Evolutionary conservation across 2,329 filamentous ascomycete genomes (phyloP), one percentile per base, ranked within the genome.

Genomic region (Fusarium pilosicola): DNA sequence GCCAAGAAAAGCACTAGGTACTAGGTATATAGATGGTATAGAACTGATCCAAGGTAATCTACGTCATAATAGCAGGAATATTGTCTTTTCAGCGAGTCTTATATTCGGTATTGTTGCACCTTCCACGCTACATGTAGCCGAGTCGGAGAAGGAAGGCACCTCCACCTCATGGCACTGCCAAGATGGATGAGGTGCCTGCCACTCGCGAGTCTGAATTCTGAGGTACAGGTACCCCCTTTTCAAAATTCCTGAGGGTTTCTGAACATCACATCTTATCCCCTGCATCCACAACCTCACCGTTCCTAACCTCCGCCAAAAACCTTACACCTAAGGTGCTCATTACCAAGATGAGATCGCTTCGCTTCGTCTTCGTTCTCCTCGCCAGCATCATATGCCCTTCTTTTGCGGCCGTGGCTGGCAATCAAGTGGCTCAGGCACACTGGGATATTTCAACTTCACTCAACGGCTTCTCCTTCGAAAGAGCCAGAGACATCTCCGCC

Each of bases 391-490:
- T 59, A 13, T 65, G 58, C 20, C 44, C 62, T 20, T 59, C 39
- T 6, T 18, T 68, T 7, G 34, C 71, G 11, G 69, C 57, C 10
- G 51, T 32, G 5, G 56, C 64, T 13, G 20, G 26, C 17, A 42
- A 20, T 18, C 56, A 62, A 3, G n/a, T 42, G 15, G 26, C 15
- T 6, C 55, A 54, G 18, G 24, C 55, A 15, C 73, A 73, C 45
- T 81, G 79, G 79, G 82, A 84, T 41, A 65, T 84, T 20, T 79
- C 79, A 12, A 78, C 78, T 67, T 79, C 81, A 20, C 76, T 85
- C 58, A 82, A 83, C 32, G 83, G 82, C 14, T 74, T 85, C 69
- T 77, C 74, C 30, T 84, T 85, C 62, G 77, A 84, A 67, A 75
- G 80, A 39, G 77, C 78, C 65, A 80, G 79, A 48, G 80, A 79